These are phyloP conservation scores for Halophytophthora batemanensis DNA, from an alignment of 352 stramenopile species.

Conservation along the genomic window DNA sequence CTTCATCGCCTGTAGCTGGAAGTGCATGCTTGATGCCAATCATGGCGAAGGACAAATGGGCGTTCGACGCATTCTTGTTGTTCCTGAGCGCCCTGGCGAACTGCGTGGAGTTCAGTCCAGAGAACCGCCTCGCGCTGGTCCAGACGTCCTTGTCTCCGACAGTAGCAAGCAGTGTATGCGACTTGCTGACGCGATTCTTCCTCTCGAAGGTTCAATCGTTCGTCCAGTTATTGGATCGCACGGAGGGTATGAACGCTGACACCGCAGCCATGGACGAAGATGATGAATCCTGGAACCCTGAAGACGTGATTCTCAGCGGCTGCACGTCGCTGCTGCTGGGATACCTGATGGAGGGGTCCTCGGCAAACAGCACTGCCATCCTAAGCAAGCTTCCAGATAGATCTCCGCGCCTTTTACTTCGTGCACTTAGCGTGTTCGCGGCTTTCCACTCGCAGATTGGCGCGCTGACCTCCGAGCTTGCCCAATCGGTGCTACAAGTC, in stretches of 20 bases:
- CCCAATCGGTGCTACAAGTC: slow-evolving; percentile 59
- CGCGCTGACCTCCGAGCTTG: slow-evolving; percentile 62
- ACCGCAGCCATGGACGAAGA: slow-evolving; percentile 13
- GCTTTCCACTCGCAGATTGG: slow-evolving; percentile 77
- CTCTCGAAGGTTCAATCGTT: slow-evolving; percentile 52
- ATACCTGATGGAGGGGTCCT: slow-evolving; percentile 63
- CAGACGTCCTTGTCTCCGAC: neutral
- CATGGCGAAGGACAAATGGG: slow-evolving; percentile 34
- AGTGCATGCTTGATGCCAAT: neutral
- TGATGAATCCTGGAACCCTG: slow-evolving; percentile 48
- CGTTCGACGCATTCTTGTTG: slow-evolving; percentile 61
- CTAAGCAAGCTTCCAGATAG: slow-evolving; percentile 37
- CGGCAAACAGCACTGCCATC: slow-evolving; percentile 30
- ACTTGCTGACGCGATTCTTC: slow-evolving; percentile 53
- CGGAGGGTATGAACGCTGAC: slow-evolving; percentile 6
- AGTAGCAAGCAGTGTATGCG: slow-evolving; percentile 18
- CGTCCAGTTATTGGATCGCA: slow-evolving; percentile 34
- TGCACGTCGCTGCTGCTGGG: slow-evolving; percentile 66
- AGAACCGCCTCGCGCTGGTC: slow-evolving; percentile 48
- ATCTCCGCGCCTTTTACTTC: slow-evolving; percentile 49
- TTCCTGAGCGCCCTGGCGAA: slow-evolving; percentile 72
- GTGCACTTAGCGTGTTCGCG: slow-evolving; percentile 58
- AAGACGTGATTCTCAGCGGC: slow-evolving; percentile 74
- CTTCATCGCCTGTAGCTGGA: neutral
- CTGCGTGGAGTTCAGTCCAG: slow-evolving; percentile 52